Evolutionary conservation across 1,139 yeast species (phyloP).

Genomic region (Candida buenavistaensis): DNA sequence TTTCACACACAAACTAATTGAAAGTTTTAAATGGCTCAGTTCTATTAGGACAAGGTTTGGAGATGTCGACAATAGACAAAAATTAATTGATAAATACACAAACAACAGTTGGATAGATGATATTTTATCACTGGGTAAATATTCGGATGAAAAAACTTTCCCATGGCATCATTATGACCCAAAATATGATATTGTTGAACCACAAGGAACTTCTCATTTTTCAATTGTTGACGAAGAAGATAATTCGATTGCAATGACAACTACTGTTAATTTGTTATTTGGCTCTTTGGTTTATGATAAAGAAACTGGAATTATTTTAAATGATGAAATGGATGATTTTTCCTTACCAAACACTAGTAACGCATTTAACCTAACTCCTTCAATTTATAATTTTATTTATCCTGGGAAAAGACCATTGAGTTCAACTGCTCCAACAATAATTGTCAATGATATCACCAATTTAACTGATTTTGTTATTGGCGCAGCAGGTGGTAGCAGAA

Average conservation of each 20-base stretch:
- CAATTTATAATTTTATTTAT: slow-evolving; percentile 70
- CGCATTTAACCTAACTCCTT: slow-evolving; percentile 79
- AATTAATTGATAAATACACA: slow-evolving; percentile 31
- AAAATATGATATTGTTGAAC: slow-evolving; percentile 67
- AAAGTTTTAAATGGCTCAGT: slow-evolving; percentile 92
- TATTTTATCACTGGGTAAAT: slow-evolving; percentile 45
- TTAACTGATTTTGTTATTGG: slow-evolving; percentile 72
- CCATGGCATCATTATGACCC: slow-evolving; percentile 79
- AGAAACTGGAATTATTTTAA: slow-evolving; percentile 76
- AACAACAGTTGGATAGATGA: slow-evolving; percentile 54
- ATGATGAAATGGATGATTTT: slow-evolving; percentile 95
- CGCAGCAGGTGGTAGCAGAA: slow-evolving; percentile 93
- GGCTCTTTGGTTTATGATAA: slow-evolving; percentile 85
- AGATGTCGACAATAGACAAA: slow-evolving; percentile 38
- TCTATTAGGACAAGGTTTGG: slow-evolving; percentile 83
- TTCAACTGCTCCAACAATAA: slow-evolving; percentile 76
- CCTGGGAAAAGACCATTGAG: slow-evolving; percentile 85
- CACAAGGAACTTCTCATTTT: slow-evolving; percentile 88
- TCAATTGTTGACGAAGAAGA: slow-evolving; percentile 69
- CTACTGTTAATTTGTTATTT: slow-evolving; percentile 83
- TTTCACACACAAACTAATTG: slow-evolving; percentile 70
- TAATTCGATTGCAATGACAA: slow-evolving; percentile 83
- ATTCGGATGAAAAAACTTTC: slow-evolving; percentile 55
- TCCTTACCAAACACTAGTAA: slow-evolving; percentile 70
- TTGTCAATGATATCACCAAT: slow-evolving; percentile 48